A percentile compares a stretch with the other conserved stretches of the same genome.
These are phyloP conservation scores for Pythium guiyangense DNA, from an alignment of 352 stramenopile genomes.

Conservation along the genomic window DNA sequence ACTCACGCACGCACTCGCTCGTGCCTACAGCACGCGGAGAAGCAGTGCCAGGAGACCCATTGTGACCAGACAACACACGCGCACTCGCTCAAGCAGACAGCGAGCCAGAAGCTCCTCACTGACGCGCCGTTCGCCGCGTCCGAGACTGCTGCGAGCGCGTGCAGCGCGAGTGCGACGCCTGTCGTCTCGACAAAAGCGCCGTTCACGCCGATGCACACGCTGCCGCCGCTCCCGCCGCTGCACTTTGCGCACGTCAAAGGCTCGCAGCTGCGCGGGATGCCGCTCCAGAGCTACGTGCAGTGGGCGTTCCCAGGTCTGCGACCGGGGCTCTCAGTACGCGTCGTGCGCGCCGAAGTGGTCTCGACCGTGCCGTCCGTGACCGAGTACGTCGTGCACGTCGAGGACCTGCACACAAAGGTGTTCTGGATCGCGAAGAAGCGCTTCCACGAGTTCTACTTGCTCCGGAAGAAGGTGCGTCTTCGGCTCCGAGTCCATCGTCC, in stretches of 20 bases:
- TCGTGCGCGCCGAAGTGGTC: conserved; percentile 58
- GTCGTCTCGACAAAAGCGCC: conserved; percentile 14
- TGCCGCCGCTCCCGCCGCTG: conserved; percentile 51
- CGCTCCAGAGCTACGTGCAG: conserved; percentile 46
- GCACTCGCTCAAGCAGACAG: conserved; percentile 24
- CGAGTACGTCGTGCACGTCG: conserved; percentile 73
- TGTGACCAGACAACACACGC: conserved; percentile 9
- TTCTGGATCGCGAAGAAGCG: conserved; percentile 84
- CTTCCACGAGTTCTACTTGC: conserved; percentile 65
- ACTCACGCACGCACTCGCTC: background rate
- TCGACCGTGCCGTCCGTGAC: conserved; percentile 52
- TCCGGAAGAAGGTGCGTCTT: conserved; percentile 53
- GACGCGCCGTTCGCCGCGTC: conserved; percentile 1
- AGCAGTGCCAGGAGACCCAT: conserved; percentile 4
- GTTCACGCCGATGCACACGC: conserved; percentile 18
- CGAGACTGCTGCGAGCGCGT: background rate
- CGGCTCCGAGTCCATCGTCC: background rate
- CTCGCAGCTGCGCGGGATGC: conserved; percentile 31
- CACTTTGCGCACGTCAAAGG: conserved; percentile 49
- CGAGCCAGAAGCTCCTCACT: conserved; percentile 25
- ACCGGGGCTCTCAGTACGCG: conserved; percentile 62
- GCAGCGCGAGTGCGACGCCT: conserved; percentile 8
- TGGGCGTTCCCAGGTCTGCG: conserved; percentile 46
- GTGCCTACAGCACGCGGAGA: conserved; percentile 14
- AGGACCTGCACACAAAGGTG: conserved; percentile 75